These are phyloP conservation scores for Cystobasidium tubakii DNA, from an alignment of 768 basidiomycete genomes.

Conservation along the genomic window DNA sequence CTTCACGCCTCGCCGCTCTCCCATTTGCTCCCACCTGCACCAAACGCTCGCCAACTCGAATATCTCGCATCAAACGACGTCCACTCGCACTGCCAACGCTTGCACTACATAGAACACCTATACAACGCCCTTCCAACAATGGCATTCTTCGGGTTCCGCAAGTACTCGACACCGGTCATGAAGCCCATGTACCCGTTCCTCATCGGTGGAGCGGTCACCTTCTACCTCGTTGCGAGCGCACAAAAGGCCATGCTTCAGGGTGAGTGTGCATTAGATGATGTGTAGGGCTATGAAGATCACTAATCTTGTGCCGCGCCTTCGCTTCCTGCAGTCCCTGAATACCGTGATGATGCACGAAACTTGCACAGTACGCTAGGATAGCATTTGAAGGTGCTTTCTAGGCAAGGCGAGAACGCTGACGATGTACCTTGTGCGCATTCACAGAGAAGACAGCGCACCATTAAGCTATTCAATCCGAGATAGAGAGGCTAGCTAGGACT, in stretches of 20 bases:
- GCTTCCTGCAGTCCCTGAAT: conserved; percentile 19
- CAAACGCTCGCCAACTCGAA: neutral
- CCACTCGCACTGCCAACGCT: no score
- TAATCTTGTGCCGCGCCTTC: neutral
- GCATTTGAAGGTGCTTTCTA: neutral
- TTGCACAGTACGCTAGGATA: conserved; percentile 14
- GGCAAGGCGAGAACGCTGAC: neutral
- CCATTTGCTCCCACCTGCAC: conserved; percentile 5
- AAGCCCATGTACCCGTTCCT: conserved; percentile 44
- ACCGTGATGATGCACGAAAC: conserved; percentile 23
- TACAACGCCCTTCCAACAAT: neutral
- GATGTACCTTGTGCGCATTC: neutral
- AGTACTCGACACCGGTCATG: conserved; percentile 38
- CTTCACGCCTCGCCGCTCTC: neutral
- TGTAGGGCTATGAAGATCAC: neutral
- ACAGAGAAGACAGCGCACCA: conserved; percentile 1
- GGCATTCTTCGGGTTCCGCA: conserved; percentile 34
- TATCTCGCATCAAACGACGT: neutral
- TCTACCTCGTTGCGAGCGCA: conserved; percentile 41
- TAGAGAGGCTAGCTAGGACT: neutral
- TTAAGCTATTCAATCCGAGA: neutral
- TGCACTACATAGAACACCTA: neutral
- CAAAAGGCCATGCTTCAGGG: conserved; percentile 42
- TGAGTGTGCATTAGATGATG: conserved; percentile 10
- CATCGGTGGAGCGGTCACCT: conserved; percentile 44